Evolutionary conservation across 352 stramenopile genomes (phyloP), one percentile per base, ranked within the genome.

Genomic region (Globisporangium lucens): DNA sequence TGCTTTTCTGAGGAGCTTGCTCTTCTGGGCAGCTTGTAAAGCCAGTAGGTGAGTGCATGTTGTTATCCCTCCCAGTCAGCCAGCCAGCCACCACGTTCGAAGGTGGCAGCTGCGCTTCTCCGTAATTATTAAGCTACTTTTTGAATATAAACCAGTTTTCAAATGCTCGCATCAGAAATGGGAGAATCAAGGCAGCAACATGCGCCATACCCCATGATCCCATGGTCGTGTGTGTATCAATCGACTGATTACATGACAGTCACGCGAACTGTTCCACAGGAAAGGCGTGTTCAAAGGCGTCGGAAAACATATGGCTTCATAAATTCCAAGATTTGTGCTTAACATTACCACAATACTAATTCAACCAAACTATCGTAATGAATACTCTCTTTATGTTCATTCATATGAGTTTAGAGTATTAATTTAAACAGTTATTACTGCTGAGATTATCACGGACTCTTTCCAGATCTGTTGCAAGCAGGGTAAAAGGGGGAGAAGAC

Each of bases 121-220:
- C 55, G 29, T 60, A 60, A 60, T 41, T 60, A 60, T 60, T 33
- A 60, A 41, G 43, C 41, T 61, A 60, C 43, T 46, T 61, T 59
- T 61, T 46, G 29, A 61, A 61, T 61, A 27, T 38, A 20, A 59
- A 33, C 30, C 53, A 24, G 15, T 22, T n/a, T 41, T 8, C 27
- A 30, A 29, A 9, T 29, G 10, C 13, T 57, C 6, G 24, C 52
- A 57, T 36, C 24, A 2, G 15, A 22, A n/a, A 6, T 4, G 41
- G 17, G 20, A 47, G 13, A 20, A 47, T 24, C 24, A 24, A 33
- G 4, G 17, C 15, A 20, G 6, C 15, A n/a, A 10, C 13, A 49
- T 49, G 41, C 10, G 12, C 36, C 2, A 1, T 13, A 4, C 35
- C 3, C 9, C 36, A 43, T 15, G 9, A 15, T 24, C 24, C 24